phyloP scores from a whole-genome alignment of 2,329 filamentous ascomycete species.

The Coniochaeta prunicola region DNA sequence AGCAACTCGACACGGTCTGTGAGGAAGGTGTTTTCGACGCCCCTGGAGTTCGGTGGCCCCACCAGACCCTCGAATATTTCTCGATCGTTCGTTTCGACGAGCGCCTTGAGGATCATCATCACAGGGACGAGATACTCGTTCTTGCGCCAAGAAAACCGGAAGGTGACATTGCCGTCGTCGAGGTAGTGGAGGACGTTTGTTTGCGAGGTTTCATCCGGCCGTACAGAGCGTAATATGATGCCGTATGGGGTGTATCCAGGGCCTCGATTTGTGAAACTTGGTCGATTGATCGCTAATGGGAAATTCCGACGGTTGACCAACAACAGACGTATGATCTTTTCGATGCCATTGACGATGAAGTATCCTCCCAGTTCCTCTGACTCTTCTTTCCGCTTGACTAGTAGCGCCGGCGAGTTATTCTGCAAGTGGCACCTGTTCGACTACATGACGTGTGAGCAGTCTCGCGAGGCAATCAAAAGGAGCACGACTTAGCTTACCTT shows the following conservation, averaged over 20 bases:
- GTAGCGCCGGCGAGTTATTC: slow-evolving; percentile 70
- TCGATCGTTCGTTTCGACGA: slow-evolving; percentile 91
- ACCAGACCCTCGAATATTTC: slow-evolving; percentile 95
- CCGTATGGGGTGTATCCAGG: slow-evolving; percentile 82
- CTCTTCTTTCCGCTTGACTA: slow-evolving; percentile 87
- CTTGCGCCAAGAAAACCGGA: slow-evolving; percentile 97
- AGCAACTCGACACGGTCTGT: slow-evolving; percentile 91
- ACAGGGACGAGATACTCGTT: slow-evolving; percentile 93
- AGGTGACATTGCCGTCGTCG: slow-evolving; percentile 90
- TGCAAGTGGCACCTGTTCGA: slow-evolving; percentile 89
- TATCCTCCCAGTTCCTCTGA: slow-evolving; percentile 94
- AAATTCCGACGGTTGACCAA: slow-evolving; percentile 88
- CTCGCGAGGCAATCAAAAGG: neutral
- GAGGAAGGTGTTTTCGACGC: slow-evolving; percentile 81
- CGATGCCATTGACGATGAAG: slow-evolving; percentile 95
- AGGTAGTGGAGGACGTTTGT: slow-evolving; percentile 97
- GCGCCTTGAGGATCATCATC: slow-evolving; percentile 93
- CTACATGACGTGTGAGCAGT: slow-evolving; percentile 33
- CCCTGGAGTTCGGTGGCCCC: slow-evolving; percentile 67
- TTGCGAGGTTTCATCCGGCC: slow-evolving; percentile 96
- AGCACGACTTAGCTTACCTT: slow-evolving; percentile 48
- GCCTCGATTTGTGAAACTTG: slow-evolving; percentile 83
- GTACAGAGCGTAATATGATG: slow-evolving; percentile 84
- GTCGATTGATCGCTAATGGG: slow-evolving; percentile 87
- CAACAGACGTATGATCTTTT: slow-evolving; percentile 91